Evolutionary conservation across 495 filamentous ascomycete genomes (phyloP).

Genomic region (Eremomyces bilateralis): DNA sequence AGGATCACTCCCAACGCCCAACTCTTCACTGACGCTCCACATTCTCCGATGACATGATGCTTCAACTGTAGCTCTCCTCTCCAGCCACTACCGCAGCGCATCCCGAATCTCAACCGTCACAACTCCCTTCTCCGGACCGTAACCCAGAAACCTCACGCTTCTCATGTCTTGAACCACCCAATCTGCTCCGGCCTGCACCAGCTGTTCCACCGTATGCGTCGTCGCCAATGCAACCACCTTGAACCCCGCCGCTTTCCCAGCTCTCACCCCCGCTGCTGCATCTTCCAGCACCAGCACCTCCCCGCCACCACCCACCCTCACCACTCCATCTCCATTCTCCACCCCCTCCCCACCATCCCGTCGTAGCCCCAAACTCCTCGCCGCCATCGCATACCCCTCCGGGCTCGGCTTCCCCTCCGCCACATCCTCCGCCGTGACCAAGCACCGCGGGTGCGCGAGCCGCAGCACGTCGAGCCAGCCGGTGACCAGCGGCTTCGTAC

Average conservation of each 20-base stretch:
- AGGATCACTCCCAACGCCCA: too few species aligned
- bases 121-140: conserved; percentile 14
- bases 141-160: conserved; percentile 28
- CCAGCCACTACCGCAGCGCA: conserved; percentile 8
- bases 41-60: background rate
- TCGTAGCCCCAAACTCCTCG: conserved; percentile 47
- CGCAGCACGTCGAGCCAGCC: conserved; percentile 70
- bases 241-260: conserved; percentile 79
- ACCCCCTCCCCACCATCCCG: conserved; percentile 31
- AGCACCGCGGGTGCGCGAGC: conserved; percentile 46
- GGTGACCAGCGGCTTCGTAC: conserved; percentile 55
- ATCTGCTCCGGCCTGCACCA: conserved; percentile 55
- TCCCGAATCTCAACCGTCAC: conserved; percentile 19
- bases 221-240: conserved; percentile 74
- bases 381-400: conserved; percentile 56
- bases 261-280: conserved; percentile 70
- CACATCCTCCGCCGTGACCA: conserved; percentile 78
- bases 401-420: conserved; percentile 73
- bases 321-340: conserved; percentile 17
- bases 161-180: conserved; percentile 70
- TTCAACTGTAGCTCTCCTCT: background rate
- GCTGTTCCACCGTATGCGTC: conserved; percentile 52
- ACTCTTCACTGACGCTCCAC: too few species aligned
- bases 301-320: conserved; percentile 4
- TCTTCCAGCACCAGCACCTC: conserved; percentile 70